These are phyloP conservation scores for Pelargonium myrrhifolium DNA, from an alignment of 441 rosid genomes.

Conservation along the genomic window DNA sequence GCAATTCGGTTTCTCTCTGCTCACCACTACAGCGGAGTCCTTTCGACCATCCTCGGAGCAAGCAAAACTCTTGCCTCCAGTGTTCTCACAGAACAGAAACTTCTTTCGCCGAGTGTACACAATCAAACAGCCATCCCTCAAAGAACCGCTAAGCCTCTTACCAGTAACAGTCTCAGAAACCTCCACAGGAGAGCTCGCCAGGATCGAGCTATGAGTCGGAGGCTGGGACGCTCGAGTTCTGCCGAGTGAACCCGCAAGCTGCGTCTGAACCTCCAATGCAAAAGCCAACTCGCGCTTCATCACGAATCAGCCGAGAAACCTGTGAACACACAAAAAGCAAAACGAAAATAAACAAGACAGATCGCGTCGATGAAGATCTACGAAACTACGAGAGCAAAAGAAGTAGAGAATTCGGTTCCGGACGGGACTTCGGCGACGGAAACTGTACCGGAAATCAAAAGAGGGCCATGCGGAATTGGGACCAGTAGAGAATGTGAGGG, in stretches of 20 bases:
- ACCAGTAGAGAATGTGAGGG: background rate
- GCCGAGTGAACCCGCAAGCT: conserved; percentile 25
- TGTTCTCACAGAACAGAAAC: conserved; percentile 22
- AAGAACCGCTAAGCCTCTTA: conserved; percentile 43
- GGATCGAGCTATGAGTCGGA: conserved; percentile 17
- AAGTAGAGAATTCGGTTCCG: background rate
- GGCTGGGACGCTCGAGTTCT: conserved; percentile 22
- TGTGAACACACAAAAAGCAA: background rate
- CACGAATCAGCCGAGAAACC: background rate
- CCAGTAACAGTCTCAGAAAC: conserved; percentile 28
- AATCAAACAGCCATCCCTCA: conserved; percentile 54
- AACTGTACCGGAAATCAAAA: background rate
- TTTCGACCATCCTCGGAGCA: conserved; percentile 14
- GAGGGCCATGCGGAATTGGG: background rate
- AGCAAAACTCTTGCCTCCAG: conserved; percentile 15
- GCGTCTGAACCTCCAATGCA: conserved; percentile 22
- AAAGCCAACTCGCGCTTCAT: conserved; percentile 52
- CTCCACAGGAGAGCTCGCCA: conserved; percentile 19
- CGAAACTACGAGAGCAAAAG: background rate
- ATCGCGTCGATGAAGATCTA: background rate
- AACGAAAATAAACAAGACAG: background rate
- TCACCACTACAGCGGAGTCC: background rate
- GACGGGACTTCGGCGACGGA: background rate
- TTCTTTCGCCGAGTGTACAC: conserved; percentile 60
- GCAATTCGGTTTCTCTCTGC: background rate